These are phyloP conservation scores for Tephrocybe sp. DNA, from an alignment of 768 basidiomycete genomes.

Conservation along the genomic window DNA sequence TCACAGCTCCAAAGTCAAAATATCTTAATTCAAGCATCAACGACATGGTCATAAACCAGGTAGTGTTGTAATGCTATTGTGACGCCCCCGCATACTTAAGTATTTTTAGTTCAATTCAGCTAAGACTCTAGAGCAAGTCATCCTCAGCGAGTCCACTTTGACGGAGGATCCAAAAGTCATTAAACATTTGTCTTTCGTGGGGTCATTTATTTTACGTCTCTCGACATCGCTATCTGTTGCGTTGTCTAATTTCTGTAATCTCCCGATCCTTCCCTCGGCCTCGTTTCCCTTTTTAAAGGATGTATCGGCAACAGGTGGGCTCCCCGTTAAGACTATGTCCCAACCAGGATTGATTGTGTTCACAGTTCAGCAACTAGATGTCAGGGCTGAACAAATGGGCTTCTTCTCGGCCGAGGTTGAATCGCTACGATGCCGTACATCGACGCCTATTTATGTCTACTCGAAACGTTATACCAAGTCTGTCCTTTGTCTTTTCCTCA, in stretches of 20 bases:
- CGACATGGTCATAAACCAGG: constrained; percentile 39
- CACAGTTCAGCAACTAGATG: constrained; percentile 59
- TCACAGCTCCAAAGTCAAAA: constrained; percentile 25
- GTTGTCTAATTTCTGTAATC: constrained; percentile 15
- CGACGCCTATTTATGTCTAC: constrained; percentile 34
- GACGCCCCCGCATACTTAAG: neutral
- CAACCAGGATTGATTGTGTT: neutral
- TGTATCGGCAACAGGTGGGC: constrained; percentile 38
- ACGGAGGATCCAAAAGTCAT: neutral
- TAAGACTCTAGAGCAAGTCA: constrained; percentile 17
- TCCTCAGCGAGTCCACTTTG: neutral
- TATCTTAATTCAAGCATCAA: constrained; percentile 27
- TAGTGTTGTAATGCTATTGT: constrained; percentile 10
- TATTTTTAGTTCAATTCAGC: constrained; percentile 43
- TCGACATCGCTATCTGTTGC: constrained; percentile 5
- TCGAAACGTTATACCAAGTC: constrained; percentile 71
- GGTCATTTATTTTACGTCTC: neutral
- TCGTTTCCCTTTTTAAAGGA: constrained; percentile 32
- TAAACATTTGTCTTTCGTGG: neutral
- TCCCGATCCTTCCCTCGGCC: constrained; percentile 18
- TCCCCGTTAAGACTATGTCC: neutral
- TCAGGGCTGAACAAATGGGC: constrained; percentile 48
- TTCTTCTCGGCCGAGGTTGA: constrained; percentile 42
- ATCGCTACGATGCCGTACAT: constrained; percentile 32
- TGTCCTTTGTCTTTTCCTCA: constrained; percentile 12